Evolutionary conservation across 2,329 filamentous ascomycete genomes (phyloP), one percentile per base, ranked within the genome.

Genomic region (Cryphonectria naterciae): DNA sequence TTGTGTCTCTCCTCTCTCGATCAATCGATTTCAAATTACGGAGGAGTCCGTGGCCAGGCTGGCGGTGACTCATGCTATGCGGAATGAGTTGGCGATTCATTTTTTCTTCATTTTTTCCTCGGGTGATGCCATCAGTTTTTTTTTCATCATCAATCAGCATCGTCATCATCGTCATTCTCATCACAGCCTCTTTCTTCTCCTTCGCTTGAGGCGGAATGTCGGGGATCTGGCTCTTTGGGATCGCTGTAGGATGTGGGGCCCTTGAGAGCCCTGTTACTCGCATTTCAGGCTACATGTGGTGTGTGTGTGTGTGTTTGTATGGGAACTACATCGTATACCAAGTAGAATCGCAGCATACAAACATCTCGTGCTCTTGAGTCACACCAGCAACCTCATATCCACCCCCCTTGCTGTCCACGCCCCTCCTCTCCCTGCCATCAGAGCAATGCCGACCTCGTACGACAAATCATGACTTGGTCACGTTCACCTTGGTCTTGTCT

Each of bases 401-500:
- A 32, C 25, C 54, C 25, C 19, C 25, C 54, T 58, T 58, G 54
- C 46, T 49, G 19, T 49, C 22, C 46, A 49, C 43, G n/a, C n/a
- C 52, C 25, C 49, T 10, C 4, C 41, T 15, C 41, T 17, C 41
- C 11, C 15, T 4, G 41, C 15, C 11, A 46, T 2, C 43, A 19
- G 10, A 25, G 52, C 52, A 11, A 28, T 17, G 35, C 32, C 58
- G 58, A 61, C 22, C 35, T 63, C 35, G 11, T 25, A n/a, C 17
- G 15, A 25, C 61, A 8, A 54, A 4, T 70, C 65, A 70, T 54
- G 68, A 65, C 65, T 68, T 70, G 1, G 71, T 74, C 32, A 78
- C 70, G 2, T 74, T 73, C 37, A 81, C 79, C 73, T 81, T 81
- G 70, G 69, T 77, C 75, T 79, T 80, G 72, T 81, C 80, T 81